Evolutionary conservation across 164 flowering plant species (phyloP).

Genomic region (Vitis labrusca): DNA sequence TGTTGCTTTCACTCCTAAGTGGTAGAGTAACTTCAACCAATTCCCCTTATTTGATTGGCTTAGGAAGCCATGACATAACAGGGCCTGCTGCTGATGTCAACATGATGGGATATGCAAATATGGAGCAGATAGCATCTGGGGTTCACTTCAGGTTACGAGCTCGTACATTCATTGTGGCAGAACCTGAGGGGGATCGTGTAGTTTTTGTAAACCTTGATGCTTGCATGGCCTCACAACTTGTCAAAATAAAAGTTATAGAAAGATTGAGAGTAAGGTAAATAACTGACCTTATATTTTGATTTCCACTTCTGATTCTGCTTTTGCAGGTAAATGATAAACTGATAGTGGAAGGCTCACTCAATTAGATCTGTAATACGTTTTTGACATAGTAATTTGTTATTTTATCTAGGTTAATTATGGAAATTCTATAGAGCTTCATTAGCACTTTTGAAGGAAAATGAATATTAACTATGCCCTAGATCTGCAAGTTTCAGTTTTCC

Average conservation of each 20-base stretch:
- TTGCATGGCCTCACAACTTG: constrained; percentile 94
- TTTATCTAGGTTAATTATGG: too few species aligned
- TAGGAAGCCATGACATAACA: constrained; percentile 85
- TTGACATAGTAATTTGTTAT: too few species aligned
- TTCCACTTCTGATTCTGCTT: neutral
- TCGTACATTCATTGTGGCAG: constrained; percentile 91
- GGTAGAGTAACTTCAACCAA: constrained; percentile 24
- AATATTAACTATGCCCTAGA: too few species aligned
- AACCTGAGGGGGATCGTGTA: constrained; percentile 72
- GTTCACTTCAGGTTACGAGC: constrained; percentile 93
- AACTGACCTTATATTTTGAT: neutral
- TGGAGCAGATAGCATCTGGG: constrained; percentile 78
- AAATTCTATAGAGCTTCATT: too few species aligned
- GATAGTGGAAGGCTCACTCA: too few species aligned
- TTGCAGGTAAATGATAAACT: neutral
- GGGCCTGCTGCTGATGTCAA: constrained; percentile 96
- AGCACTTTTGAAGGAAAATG: too few species aligned
- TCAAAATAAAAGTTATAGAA: constrained; percentile 85
- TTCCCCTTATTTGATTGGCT: constrained; percentile 65
- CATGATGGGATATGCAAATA: constrained; percentile 99
- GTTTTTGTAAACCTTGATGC: constrained; percentile 96
- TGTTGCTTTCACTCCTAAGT: constrained; percentile 25
- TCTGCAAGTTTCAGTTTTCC: too few species aligned
- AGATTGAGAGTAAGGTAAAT: constrained; percentile 83
- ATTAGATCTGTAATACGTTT: too few species aligned